Evolutionary conservation across 805 yeast species (phyloP).

Genomic region (Saccharomycopsis fodiens): DNA sequence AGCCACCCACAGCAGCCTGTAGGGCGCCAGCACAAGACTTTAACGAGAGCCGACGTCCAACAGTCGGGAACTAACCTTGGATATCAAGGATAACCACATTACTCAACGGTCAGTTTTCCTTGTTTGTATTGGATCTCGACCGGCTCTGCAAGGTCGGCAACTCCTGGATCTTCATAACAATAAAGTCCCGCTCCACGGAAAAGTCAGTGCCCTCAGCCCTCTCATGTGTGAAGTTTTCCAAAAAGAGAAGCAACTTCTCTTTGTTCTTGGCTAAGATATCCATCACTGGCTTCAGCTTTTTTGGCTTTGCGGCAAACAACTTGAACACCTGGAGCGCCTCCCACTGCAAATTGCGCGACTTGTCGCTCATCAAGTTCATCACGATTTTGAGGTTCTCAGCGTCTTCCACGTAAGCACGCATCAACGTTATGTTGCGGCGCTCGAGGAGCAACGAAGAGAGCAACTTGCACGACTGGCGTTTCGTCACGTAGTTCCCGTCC

Average conservation of each 20-base stretch:
- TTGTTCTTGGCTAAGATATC: constrained; percentile 83
- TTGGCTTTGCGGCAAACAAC: constrained; percentile 94
- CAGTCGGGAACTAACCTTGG: too few species aligned
- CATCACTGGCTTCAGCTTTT: constrained; percentile 67
- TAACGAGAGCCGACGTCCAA: too few species aligned
- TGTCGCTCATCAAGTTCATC: constrained; percentile 82
- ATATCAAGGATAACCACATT: too few species aligned
- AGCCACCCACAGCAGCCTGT: too few species aligned
- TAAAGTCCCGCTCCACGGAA: constrained; percentile 73
- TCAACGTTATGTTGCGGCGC: constrained; percentile 61
- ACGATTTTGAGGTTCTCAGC: constrained; percentile 77
- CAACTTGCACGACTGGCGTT: constrained; percentile 79
- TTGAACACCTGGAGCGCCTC: constrained; percentile 94
- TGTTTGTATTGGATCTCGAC: too few species aligned
- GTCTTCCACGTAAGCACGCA: constrained; percentile 71
- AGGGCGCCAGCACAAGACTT: too few species aligned
- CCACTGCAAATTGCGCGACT: constrained; percentile 77
- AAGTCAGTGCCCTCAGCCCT: constrained; percentile 59
- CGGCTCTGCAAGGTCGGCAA: constrained; percentile 65
- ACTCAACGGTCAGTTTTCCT: too few species aligned
- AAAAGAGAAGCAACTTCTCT: constrained; percentile 62
- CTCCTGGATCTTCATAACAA: constrained; percentile 63
- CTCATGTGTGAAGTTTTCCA: constrained; percentile 53
- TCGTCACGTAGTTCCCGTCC: constrained; percentile 81
- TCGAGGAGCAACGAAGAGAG: constrained; percentile 64